Evolutionary conservation across 2,329 filamentous ascomycete genomes (phyloP).

Genomic region (Sordariomycetes sp.): DNA sequence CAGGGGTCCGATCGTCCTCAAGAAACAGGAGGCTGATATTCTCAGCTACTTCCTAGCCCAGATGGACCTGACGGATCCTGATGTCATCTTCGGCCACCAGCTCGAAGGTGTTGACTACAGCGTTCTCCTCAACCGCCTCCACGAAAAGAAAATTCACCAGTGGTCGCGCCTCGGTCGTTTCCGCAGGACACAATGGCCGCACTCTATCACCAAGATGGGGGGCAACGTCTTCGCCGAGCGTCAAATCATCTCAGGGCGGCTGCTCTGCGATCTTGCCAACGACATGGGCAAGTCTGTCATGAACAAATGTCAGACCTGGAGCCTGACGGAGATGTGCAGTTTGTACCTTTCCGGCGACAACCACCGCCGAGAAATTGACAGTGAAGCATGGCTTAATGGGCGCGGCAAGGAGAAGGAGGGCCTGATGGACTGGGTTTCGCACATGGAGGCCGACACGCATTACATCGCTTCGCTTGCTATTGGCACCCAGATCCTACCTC

Average conservation of each 20-base stretch:
- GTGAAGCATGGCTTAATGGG: constrained; percentile 74
- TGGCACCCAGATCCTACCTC: constrained; percentile 80
- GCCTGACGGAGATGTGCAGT: constrained; percentile 92
- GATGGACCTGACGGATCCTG: constrained; percentile 79
- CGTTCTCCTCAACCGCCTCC: constrained; percentile 75
- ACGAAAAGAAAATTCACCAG: constrained; percentile 83
- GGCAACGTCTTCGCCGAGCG: constrained; percentile 91
- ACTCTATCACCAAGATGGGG: constrained; percentile 74
- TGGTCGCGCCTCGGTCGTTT: constrained; percentile 92
- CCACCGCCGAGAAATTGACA: constrained; percentile 75
- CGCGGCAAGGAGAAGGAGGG: constrained; percentile 74
- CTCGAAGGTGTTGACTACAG: constrained; percentile 97
- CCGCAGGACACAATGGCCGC: constrained; percentile 77
- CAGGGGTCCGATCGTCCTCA: constrained; percentile 69
- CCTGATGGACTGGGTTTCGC: constrained; percentile 84
- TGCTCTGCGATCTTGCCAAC: constrained; percentile 91
- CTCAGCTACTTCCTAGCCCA: constrained; percentile 84
- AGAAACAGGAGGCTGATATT: constrained; percentile 77
- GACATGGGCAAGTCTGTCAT: constrained; percentile 96
- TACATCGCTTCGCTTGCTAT: constrained; percentile 88
- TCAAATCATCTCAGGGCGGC: constrained; percentile 76
- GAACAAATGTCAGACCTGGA: constrained; percentile 97
- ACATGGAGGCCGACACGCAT: constrained; percentile 92
- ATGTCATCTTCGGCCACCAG: constrained; percentile 88
- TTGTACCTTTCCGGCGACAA: constrained; percentile 71